Evolutionary conservation across 1,139 yeast species (phyloP).

Genomic region (Yamadazyma atlantica): DNA sequence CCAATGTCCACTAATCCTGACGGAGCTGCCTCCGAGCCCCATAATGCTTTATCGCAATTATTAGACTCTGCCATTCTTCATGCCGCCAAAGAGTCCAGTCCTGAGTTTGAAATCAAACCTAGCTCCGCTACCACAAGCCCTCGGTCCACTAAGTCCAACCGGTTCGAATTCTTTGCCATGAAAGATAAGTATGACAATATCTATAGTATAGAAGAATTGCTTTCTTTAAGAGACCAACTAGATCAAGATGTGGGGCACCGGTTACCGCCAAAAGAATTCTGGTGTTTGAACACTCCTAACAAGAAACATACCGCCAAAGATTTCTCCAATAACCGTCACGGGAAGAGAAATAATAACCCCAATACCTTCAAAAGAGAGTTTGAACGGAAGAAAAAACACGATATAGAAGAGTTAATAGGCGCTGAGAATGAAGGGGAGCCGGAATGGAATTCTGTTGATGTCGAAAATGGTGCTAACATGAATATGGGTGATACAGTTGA

Average conservation of each 20-base stretch:
- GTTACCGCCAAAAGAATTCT: slow-evolving; percentile 45
- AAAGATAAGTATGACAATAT: slow-evolving; percentile 19
- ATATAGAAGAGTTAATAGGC: slow-evolving; percentile 26
- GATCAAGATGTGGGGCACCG: slow-evolving; percentile 24
- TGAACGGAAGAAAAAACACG: slow-evolving; percentile 12
- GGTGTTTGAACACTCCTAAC: slow-evolving; percentile 28
- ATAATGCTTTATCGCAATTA: slow-evolving; percentile 42
- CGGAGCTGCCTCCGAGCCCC: slow-evolving; percentile 19
- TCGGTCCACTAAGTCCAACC: slow-evolving; percentile 11
- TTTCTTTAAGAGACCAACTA: slow-evolving; percentile 37
- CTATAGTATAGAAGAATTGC: slow-evolving; percentile 41
- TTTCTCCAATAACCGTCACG: slow-evolving; percentile 1
- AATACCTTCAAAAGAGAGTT: slow-evolving; percentile 8
- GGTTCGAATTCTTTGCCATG: slow-evolving; percentile 11
- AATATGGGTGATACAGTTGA: slow-evolving; percentile 60
- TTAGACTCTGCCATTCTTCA: slow-evolving; percentile 47
- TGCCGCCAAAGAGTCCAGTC: slow-evolving; percentile 49
- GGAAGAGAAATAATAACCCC: not conserved
- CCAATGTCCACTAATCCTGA: no score
- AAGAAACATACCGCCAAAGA: slow-evolving; percentile 10
- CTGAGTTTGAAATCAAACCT: slow-evolving; percentile 29
- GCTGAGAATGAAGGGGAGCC: slow-evolving; percentile 49
- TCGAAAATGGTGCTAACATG: slow-evolving; percentile 32
- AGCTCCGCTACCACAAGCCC: slow-evolving; percentile 16
- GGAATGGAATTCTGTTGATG: slow-evolving; percentile 50